Conservation (phyloP, 108 stramenopile genomes). For the Discostella pseudostelligera region DNA sequence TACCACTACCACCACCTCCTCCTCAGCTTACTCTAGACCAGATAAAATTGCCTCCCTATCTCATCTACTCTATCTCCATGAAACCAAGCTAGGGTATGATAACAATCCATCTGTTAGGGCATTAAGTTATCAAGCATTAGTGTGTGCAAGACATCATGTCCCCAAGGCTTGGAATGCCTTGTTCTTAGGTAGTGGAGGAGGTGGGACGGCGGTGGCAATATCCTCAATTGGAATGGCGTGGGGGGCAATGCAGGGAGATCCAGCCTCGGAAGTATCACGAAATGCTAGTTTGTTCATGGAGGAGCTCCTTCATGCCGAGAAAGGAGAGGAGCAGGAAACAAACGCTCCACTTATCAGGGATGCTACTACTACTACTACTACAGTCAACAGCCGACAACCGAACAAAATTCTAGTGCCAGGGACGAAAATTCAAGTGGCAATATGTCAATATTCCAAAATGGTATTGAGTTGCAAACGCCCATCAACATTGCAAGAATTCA, state of each 20-base stretch:
- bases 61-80: constrained; percentile 33
- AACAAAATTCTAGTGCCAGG: neutral
- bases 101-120: constrained; percentile 34
- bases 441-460: constrained; percentile 20
- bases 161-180: constrained; percentile 44
- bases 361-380: too few relatives aligned
- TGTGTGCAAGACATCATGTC: constrained; percentile 21
- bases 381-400: too few relatives aligned
- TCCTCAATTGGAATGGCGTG: constrained; percentile 38
- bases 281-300: constrained; percentile 26
- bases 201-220: neutral
- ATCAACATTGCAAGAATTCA: constrained; percentile 27
- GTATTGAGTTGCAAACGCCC: constrained; percentile 34
- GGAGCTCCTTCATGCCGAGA: constrained; percentile 5
- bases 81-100: constrained; percentile 41
- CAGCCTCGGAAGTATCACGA: constrained; percentile 27
- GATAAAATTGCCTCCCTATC: constrained; percentile 44
- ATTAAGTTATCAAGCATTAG: constrained; percentile 25
- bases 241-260: constrained; percentile 29
- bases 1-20: constrained; percentile 6
- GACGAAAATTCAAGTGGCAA: constrained; percentile 13
- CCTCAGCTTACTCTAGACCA: constrained; percentile 8
- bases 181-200: constrained; percentile 14
- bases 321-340: neutral
- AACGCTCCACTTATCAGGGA: too few relatives aligned